phyloP scores from a whole-genome alignment of 2,329 filamentous ascomycete species.

The Pseudogymnoascus sp. region DNA sequence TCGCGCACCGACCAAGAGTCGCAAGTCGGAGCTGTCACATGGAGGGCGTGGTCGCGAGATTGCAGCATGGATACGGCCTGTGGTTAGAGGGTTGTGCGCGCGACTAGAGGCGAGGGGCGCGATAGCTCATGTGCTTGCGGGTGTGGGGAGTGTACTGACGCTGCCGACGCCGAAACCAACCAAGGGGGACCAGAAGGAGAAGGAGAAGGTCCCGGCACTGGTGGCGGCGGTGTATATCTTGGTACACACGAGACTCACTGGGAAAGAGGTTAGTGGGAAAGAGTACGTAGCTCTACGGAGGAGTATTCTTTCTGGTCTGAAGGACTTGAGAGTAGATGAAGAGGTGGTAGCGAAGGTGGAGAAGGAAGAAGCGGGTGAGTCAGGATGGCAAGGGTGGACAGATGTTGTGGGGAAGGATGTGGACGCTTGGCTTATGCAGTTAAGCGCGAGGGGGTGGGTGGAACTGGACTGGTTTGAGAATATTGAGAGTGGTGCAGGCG shows the following conservation, averaged over 20 bases:
- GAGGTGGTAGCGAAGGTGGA: constrained; percentile 37
- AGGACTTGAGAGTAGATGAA: constrained; percentile 32
- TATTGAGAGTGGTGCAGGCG: constrained; percentile 34
- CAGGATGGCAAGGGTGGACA: constrained; percentile 48
- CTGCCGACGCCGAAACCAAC: constrained; percentile 21
- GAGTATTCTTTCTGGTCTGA: constrained; percentile 40
- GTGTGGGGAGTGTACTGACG: constrained; percentile 49
- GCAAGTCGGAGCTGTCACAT: constrained; percentile 16
- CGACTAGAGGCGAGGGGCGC: constrained; percentile 54
- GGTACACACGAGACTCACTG: constrained; percentile 45
- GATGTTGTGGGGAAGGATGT: constrained; percentile 47
- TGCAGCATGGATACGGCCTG: constrained; percentile 62
- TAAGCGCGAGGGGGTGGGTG: constrained; percentile 42
- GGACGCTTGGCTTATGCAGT: constrained; percentile 52
- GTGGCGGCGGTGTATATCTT: constrained; percentile 56
- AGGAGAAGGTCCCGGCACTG: constrained; percentile 44
- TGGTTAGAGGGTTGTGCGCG: constrained; percentile 58
- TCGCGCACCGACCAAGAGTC: constrained; percentile 25
- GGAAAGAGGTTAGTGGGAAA: constrained; percentile 28
- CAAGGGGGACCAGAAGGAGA: constrained; percentile 31
- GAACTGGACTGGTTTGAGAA: constrained; percentile 54
- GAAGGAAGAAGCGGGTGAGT: constrained; percentile 37
- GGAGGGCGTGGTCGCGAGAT: constrained; percentile 26
- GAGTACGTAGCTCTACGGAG: constrained; percentile 42
- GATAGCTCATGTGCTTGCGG: constrained; percentile 67